These are phyloP conservation scores for Tylopilus intermedius DNA, from an alignment of 768 basidiomycete species.

Conservation along the genomic window DNA sequence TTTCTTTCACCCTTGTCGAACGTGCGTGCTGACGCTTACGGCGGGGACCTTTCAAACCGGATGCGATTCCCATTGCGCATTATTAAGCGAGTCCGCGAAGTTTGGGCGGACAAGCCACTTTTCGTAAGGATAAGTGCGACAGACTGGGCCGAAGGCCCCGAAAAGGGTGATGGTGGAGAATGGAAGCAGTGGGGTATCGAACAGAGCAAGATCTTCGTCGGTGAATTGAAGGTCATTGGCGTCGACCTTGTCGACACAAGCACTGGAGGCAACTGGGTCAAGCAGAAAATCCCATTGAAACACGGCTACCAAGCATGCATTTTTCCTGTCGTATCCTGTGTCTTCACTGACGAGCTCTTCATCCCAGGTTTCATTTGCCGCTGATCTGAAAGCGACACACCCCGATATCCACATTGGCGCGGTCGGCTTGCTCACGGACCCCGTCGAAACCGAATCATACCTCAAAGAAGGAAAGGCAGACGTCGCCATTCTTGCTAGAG, in stretches of 20 bases:
- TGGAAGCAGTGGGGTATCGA: slow-evolving; percentile 76
- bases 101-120: slow-evolving; percentile 61
- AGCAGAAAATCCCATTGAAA: slow-evolving; percentile 49
- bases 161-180: slow-evolving; percentile 46
- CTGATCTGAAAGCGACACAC: slow-evolving; percentile 55
- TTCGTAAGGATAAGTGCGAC: slow-evolving; percentile 66
- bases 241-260: slow-evolving; percentile 76
- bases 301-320: slow-evolving; percentile 59
- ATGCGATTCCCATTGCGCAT: slow-evolving; percentile 62
- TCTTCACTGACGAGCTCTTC: background rate
- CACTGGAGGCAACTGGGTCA: slow-evolving; percentile 58
- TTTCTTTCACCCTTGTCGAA: slow-evolving; percentile 79
- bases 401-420: slow-evolving; percentile 52
- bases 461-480: slow-evolving; percentile 66
- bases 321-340: background rate
- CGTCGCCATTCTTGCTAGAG: slow-evolving; percentile 62
- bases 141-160: slow-evolving; percentile 60
- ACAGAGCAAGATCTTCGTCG: slow-evolving; percentile 59
- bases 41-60: slow-evolving; percentile 71
- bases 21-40: slow-evolving; percentile 63
- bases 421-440: slow-evolving; percentile 70
- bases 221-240: slow-evolving; percentile 53
- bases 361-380: slow-evolving; percentile 61
- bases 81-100: slow-evolving; percentile 45
- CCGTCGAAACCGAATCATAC: slow-evolving; percentile 55